A percentile compares a stretch with the other conserved stretches of the same genome.
Conservation (phyloP, 768 basidiomycete genomes). For the Leccinum fibrillosum region DNA sequence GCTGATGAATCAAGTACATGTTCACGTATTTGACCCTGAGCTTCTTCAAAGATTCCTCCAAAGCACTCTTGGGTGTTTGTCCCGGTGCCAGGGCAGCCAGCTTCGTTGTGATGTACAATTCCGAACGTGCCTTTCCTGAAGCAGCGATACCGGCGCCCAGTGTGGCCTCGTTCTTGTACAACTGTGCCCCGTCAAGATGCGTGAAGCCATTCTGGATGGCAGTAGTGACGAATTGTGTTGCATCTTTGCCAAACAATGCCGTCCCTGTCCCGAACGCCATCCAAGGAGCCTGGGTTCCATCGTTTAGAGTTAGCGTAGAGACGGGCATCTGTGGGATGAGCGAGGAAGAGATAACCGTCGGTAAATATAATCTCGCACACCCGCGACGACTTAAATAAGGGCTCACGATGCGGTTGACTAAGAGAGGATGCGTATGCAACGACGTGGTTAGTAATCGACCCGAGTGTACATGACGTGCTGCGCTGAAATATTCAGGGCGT, state of each 20-base stretch:
- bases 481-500: no score
- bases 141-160: slow-evolving; percentile 50
- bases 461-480: background rate
- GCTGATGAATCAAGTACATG: slow-evolving; percentile 59
- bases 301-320: slow-evolving; percentile 46
- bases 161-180: slow-evolving; percentile 53
- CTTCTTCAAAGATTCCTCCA: slow-evolving; percentile 52
- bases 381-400: slow-evolving; percentile 7
- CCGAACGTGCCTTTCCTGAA: slow-evolving; percentile 49
- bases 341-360: slow-evolving; percentile 4
- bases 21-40: slow-evolving; percentile 57
- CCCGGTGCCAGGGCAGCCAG: slow-evolving; percentile 35
- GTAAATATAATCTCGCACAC: background rate
- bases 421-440: background rate
- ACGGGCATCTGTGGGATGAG: slow-evolving; percentile 21
- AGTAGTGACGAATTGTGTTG: slow-evolving; percentile 32
- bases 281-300: slow-evolving; percentile 52
- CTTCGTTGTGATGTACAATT: slow-evolving; percentile 64
- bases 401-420: slow-evolving; percentile 8
- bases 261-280: slow-evolving; percentile 64
- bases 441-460: background rate
- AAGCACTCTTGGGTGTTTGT: slow-evolving; percentile 44
- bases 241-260: slow-evolving; percentile 47
- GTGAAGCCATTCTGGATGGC: slow-evolving; percentile 58
- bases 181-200: slow-evolving; percentile 64